Evolutionary conservation across 371 early-diverging fungal species (phyloP), one percentile per base, ranked within the genome.

Genomic region (Apophysomyces sp.): DNA sequence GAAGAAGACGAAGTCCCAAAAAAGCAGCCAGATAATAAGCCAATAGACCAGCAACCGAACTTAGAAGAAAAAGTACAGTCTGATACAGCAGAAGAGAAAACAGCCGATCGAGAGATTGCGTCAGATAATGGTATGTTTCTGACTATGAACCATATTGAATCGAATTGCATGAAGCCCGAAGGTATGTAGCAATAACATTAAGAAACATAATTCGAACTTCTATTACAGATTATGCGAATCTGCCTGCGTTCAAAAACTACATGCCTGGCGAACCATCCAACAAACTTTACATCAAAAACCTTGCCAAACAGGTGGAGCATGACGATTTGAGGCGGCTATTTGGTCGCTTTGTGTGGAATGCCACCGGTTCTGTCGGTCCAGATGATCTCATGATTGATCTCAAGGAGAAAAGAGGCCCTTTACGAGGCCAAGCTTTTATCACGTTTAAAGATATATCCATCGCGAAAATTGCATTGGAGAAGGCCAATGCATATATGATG

Each of bases 371-470:
- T 1, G 49, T 39, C 2, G 34, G 16, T n/a, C 28, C 63, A 7
- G 49, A 56, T 34, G 59, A 67, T 6, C 30, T 74, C 9, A 12
- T 57, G 9, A 68, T 78, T 9, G 40, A 70, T 53, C 37, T 78
- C n/a, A 74, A 34, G 13, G 34, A 74, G 75, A 60, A 34, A 4
- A 67, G 63, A 37, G 78, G 78, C 5, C 63, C 69, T 31, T 41
- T 81, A 27, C 60, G 67, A 26, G 78, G 65, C 8, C 81, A 81
- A 40, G 81, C 81, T 9, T 81, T 81, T 60, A 64, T 78, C 13
- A 62, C 39, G 0, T 72, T 76, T 44, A 57, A 61, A 11, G 54
- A 62, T 18, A 53, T 57, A 26, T 55, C 58, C 15, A 34, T 29
- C 2, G 78, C 81, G 9, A 32, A n/a, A 0, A 21, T 44, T 15